Conservation (phyloP, 1,139 yeast genomes). For the Taiozyma sp. region DNA sequence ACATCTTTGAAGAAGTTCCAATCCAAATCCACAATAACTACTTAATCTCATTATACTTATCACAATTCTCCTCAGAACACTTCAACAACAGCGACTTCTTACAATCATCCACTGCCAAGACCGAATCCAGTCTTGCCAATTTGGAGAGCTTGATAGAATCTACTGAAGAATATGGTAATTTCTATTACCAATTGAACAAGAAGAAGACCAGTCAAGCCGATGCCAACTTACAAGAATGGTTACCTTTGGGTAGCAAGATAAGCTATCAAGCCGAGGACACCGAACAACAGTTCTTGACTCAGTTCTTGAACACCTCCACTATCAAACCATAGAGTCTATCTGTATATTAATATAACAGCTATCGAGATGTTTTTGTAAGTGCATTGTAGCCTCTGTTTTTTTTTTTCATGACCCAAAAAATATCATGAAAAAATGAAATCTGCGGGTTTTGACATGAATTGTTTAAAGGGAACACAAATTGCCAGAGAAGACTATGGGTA, state of each 20-base stretch:
- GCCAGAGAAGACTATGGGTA: slow-evolving; percentile 37
- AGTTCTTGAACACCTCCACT: slow-evolving; percentile 18
- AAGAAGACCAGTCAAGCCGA: slow-evolving; percentile 14
- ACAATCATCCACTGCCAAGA: slow-evolving; percentile 32
- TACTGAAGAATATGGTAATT: slow-evolving; percentile 78
- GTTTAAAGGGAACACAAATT: not conserved
- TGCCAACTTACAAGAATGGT: slow-evolving; percentile 18
- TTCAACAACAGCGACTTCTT: slow-evolving; percentile 32
- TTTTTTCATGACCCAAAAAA: too few relatives aligned
- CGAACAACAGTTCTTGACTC: slow-evolving; percentile 21
- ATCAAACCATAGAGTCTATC: slow-evolving; percentile 15
- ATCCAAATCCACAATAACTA: slow-evolving; percentile 59
- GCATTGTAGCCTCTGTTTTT: not conserved
- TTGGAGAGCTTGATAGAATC: slow-evolving; percentile 71
- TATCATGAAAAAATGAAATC: not conserved
- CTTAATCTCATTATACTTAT: slow-evolving; percentile 39
- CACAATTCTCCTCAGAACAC: slow-evolving; percentile 26
- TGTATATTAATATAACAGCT: not conserved
- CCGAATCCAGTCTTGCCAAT: slow-evolving; percentile 29
- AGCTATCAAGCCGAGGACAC: slow-evolving; percentile 17
- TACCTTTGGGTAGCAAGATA: slow-evolving; percentile 16
- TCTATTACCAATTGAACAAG: slow-evolving; percentile 52
- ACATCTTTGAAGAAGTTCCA: slow-evolving; percentile 71
- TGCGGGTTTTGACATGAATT: not conserved
- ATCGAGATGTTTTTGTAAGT: not conserved